phyloP scores from a whole-genome alignment of 148 eudicot genomes.

The Linanthus parryae region DNA sequence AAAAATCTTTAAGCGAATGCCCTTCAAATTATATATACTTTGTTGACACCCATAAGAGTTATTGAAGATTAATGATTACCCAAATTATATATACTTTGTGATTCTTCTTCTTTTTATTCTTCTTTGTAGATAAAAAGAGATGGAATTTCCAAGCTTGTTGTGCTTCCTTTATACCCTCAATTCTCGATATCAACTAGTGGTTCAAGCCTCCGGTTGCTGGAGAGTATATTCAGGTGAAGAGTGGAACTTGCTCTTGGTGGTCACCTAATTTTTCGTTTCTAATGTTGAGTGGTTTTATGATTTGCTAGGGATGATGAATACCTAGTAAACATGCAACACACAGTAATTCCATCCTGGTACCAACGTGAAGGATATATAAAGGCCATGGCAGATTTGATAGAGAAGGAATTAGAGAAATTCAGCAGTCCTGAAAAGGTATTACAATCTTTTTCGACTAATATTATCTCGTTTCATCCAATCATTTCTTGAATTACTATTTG shows the following conservation, averaged over 20 bases:
- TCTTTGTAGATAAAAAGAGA: slow-evolving; percentile 68
- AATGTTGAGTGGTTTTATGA: neutral
- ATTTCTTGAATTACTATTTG: slow-evolving; percentile 3
- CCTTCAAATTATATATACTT: too few species aligned
- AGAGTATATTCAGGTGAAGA: slow-evolving; percentile 94
- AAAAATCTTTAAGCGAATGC: too few species aligned
- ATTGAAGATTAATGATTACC: too few species aligned
- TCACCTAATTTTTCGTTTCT: neutral
- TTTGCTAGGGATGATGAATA: slow-evolving; percentile 81
- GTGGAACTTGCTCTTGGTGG: neutral
- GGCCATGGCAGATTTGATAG: slow-evolving; percentile 85
- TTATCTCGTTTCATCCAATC: neutral
- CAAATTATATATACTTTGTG: too few species aligned
- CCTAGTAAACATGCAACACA: slow-evolving; percentile 93
- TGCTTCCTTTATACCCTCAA: slow-evolving; percentile 98
- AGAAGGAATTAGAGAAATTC: slow-evolving; percentile 60
- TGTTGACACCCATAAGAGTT: too few species aligned
- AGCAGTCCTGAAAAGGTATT: slow-evolving; percentile 67
- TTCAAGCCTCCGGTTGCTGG: slow-evolving; percentile 90
- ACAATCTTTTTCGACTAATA: slow-evolving; percentile 5
- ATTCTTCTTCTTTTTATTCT: slow-evolving; percentile 2
- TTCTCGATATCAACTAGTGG: slow-evolving; percentile 98
- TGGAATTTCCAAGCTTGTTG: slow-evolving; percentile 86
- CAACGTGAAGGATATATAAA: slow-evolving; percentile 94
- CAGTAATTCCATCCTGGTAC: slow-evolving; percentile 99